Evolutionary conservation across 768 basidiomycete genomes (phyloP).

Genomic region (Lactarius tabidus): DNA sequence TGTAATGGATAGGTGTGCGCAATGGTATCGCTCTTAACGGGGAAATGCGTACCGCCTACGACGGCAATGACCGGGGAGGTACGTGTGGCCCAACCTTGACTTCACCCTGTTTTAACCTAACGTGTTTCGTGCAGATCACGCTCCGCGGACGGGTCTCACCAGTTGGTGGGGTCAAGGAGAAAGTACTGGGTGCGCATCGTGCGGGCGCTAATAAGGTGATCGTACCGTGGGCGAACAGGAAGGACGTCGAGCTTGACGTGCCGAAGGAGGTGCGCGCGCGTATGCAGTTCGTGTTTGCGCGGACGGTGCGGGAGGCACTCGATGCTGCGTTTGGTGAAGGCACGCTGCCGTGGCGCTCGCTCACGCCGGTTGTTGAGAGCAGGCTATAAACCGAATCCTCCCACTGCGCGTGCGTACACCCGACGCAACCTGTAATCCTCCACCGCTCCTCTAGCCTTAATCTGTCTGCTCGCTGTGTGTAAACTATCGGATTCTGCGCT

Average conservation of each 20-base stretch:
- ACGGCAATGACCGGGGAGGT: no score
- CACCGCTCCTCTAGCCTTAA: no score
- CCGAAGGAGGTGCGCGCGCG: slow-evolving; percentile 65
- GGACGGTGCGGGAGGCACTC: slow-evolving; percentile 72
- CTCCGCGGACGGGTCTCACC: slow-evolving; percentile 76
- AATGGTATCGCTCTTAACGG: slow-evolving; percentile 54
- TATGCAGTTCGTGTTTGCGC: slow-evolving; percentile 80
- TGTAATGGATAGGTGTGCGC: slow-evolving; percentile 62
- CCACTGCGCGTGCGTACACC: no score
- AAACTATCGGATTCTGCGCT: neutral
- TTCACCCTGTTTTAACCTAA: neutral
- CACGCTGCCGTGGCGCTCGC: slow-evolving; percentile 58
- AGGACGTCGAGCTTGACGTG: slow-evolving; percentile 85
- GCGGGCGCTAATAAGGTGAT: slow-evolving; percentile 81
- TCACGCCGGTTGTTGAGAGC: slow-evolving; percentile 47
- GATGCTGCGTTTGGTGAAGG: slow-evolving; percentile 80
- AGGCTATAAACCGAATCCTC: slow-evolving; percentile 45
- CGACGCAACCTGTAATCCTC: no score
- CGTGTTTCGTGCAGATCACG: slow-evolving; percentile 51
- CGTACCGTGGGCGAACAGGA: slow-evolving; percentile 77
- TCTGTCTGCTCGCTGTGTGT: neutral
- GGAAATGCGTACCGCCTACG: no score
- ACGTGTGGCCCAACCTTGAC: no score
- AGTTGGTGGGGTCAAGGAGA: slow-evolving; percentile 91
- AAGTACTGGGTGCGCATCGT: slow-evolving; percentile 85